These are phyloP conservation scores for Aurinia saxatilis DNA, from an alignment of 345 rosid species.

Conservation along the genomic window DNA sequence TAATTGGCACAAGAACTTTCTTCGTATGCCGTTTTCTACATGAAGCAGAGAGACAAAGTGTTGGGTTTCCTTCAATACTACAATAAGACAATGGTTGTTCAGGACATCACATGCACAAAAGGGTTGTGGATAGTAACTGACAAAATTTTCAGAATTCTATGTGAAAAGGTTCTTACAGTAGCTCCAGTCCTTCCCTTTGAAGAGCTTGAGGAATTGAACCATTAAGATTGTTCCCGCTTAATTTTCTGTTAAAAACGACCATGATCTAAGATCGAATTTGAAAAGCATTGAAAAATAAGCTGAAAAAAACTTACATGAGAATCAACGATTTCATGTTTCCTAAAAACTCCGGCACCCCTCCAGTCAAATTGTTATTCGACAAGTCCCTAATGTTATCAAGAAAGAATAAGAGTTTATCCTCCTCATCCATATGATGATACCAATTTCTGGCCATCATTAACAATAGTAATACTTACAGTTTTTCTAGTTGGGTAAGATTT, in stretches of 20 bases:
- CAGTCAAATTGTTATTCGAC: no score
- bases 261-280: background rate
- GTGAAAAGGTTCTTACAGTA: background rate
- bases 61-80: no score
- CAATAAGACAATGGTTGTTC: no score
- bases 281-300: background rate
- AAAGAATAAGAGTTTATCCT: background rate
- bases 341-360: constrained; percentile 37
- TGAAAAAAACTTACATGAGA: constrained; percentile 28
- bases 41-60: no score
- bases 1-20: background rate
- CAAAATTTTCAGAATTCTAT: no score
- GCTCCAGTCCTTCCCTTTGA: background rate
- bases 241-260: constrained; percentile 18
- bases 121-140: no score
- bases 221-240: no score
- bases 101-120: no score
- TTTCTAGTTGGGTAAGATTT: no score
- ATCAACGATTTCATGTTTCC: constrained; percentile 26
- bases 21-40: no score
- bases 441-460: background rate
- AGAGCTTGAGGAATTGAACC: no score
- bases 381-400: constrained; percentile 20
- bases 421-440: background rate
- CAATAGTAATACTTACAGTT: constrained; percentile 23